Percentiles rank a stretch among this genome's conserved stretches.
phyloP scores from a whole-genome alignment of 1,284 basidiomycete genomes.

The Trametes versicolor region DNA sequence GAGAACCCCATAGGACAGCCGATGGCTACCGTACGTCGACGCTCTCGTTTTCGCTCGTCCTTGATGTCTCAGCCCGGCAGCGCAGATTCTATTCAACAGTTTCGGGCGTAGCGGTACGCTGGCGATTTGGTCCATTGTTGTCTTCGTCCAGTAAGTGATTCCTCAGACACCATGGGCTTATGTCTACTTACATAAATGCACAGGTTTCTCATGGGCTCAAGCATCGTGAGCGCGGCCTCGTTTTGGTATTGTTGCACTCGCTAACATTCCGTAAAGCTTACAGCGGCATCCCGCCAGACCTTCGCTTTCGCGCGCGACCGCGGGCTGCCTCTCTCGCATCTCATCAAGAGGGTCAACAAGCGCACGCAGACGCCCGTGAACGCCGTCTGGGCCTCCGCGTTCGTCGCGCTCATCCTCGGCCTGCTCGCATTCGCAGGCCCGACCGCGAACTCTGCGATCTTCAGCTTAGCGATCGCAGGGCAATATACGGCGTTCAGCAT shows the following conservation, averaged over 20 bases:
- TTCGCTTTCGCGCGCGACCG: constrained; percentile 73
- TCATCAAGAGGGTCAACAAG: constrained; percentile 71
- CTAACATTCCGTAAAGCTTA: constrained; percentile 24
- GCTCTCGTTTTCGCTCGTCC: no score
- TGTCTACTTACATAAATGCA: no score
- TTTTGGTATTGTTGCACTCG: not conserved
- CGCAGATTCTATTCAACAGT: constrained; percentile 69
- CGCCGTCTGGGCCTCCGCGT: constrained; percentile 65
- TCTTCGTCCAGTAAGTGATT: constrained; percentile 35
- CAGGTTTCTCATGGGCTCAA: constrained; percentile 78
- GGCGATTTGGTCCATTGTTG: constrained; percentile 57
- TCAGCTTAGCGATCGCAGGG: constrained; percentile 65
- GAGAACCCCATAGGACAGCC: constrained; percentile 74
- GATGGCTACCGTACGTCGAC: constrained; percentile 54
- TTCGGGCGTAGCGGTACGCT: constrained; percentile 68
- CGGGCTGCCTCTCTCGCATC: constrained; percentile 76
- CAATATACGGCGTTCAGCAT: constrained; percentile 69
- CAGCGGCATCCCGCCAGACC: constrained; percentile 57
- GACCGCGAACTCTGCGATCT: constrained; percentile 73
- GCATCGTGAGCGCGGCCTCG: constrained; percentile 56
- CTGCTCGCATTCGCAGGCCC: constrained; percentile 71
- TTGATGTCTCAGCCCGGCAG: no score
- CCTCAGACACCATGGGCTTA: no score
- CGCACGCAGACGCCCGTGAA: constrained; percentile 74
- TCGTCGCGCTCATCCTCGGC: constrained; percentile 57